phyloP scores from a whole-genome alignment of 129 eudicot genomes.

The Rutidosis leptorrhynchoides region DNA sequence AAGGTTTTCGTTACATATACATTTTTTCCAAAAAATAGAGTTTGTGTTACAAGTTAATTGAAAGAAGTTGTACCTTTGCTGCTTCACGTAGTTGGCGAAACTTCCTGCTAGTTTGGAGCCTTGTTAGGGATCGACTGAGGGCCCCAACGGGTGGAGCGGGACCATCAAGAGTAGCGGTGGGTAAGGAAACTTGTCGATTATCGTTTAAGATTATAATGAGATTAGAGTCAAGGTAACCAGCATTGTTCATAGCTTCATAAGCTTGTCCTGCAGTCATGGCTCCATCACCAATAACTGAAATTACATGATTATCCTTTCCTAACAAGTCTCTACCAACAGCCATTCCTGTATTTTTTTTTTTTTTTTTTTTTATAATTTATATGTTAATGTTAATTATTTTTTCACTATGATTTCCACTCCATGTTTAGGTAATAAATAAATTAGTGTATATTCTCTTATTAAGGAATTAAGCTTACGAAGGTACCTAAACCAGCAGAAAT shows the following conservation, averaged over 20 bases:
- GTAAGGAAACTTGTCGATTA: conserved; percentile 64
- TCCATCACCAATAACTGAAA: conserved; percentile 70
- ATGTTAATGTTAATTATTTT: neutral
- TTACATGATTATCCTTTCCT: conserved; percentile 52
- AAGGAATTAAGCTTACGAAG: neutral
- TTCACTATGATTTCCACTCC: too few species aligned
- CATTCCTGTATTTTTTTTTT: conserved; percentile 52
- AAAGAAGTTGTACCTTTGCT: conserved; percentile 40
- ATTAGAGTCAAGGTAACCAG: conserved; percentile 55
- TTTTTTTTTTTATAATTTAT: too few species aligned
- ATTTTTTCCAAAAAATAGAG: too few species aligned
- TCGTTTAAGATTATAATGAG: conserved; percentile 56
- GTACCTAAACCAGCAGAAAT: conserved; percentile 75
- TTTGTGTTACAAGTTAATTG: too few species aligned
- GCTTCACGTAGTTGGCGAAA: conserved; percentile 48
- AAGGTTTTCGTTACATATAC: neutral
- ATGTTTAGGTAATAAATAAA: too few species aligned
- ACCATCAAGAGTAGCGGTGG: conserved; percentile 65
- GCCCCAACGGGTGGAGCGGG: conserved; percentile 68
- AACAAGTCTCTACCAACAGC: conserved; percentile 63
- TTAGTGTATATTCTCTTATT: too few species aligned
- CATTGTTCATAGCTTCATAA: conserved; percentile 65
- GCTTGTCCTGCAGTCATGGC: conserved; percentile 85
- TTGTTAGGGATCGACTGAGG: conserved; percentile 44
- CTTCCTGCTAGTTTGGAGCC: conserved; percentile 44